Evolutionary conservation across 352 stramenopile species (phyloP).

Genomic region (Phytophthora ohioensis): DNA sequence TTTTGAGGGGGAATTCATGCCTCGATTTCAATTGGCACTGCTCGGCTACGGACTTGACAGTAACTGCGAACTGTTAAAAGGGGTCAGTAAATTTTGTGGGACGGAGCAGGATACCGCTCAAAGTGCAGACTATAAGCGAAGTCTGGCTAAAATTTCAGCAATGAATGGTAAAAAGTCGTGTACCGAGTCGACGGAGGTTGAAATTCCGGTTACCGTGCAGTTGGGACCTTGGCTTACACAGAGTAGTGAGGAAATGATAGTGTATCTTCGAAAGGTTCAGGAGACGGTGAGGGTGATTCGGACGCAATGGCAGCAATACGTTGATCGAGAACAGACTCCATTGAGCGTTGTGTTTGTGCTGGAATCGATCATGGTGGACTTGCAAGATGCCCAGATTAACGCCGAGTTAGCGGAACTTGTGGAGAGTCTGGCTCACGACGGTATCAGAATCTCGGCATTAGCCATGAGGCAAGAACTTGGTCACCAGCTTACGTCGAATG

Average conservation of each 20-base stretch:
- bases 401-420: slow-evolving; percentile 25
- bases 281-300: slow-evolving; percentile 20
- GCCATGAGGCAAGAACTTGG: slow-evolving; percentile 27
- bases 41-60: slow-evolving; percentile 8
- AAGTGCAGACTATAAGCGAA: slow-evolving; percentile 29
- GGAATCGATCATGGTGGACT: slow-evolving; percentile 29
- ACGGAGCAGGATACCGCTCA: slow-evolving; percentile 22
- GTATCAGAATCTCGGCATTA: slow-evolving; percentile 28
- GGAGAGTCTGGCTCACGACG: slow-evolving; percentile 27
- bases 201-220: slow-evolving; percentile 36
- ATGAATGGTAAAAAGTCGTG: slow-evolving; percentile 11
- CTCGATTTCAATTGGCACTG: slow-evolving; percentile 29
- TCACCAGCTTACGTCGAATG: slow-evolving; percentile 16
- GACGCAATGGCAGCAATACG: slow-evolving; percentile 21
- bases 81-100: slow-evolving; percentile 29
- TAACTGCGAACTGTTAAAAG: slow-evolving; percentile 15
- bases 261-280: slow-evolving; percentile 28
- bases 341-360: slow-evolving; percentile 37
- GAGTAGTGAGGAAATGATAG: slow-evolving; percentile 21
- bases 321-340: neutral
- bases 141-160: slow-evolving; percentile 27
- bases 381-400: slow-evolving; percentile 24
- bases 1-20: slow-evolving; percentile 27
- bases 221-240: slow-evolving; percentile 30
- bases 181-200: slow-evolving; percentile 36